Base-by-base conservation (phyloP, 2,329 filamentous ascomycete genomes). In the Bipolaris cookei region DNA sequence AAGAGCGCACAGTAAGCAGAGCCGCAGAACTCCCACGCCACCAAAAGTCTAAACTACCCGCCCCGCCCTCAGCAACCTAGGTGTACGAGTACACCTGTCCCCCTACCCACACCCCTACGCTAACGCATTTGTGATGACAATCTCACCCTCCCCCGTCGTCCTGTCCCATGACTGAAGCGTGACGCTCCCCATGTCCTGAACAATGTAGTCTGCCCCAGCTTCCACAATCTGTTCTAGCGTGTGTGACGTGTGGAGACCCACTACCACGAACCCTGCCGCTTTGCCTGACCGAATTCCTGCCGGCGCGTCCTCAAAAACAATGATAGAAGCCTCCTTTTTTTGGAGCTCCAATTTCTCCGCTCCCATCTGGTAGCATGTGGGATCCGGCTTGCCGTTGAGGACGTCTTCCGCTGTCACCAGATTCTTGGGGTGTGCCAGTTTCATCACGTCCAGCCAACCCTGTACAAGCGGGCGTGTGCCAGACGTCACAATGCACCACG, bases 291-390 rank as follows among this genome's bases (percentile, higher is more conserved):
- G 83, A 70, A 97, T 91, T 4, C 93, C 93, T 6, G 92, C 91
- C 4, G 93, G 92, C 54, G 91, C 91, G 79, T 97, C 93, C 78
- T 97, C 93, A 35, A 97, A 79, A 46, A 97, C 93, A 53, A 97
- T 81, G 41, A 94, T 82, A 10, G 70, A 65, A 23, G 69, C 61
- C 13, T 73, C 71, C 32, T 79, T 80, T 18, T 81, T 73, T 4
- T 67, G 47, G 10, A 82, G 64, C 1, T 74, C 72, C 18, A 83
- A 70, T 54, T 77, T 75, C 58, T 73, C 64, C 41, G 70, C 72
- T 3, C 81, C 81, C 34, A 81, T 68, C 38, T 71, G 66, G 65
- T 83, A 83, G 65, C 81, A 81, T 25, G 76, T 77, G 10, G 81
- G 81, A 65, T 83, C 79, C 39, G 81, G 81, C 63, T 83, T 84